These are phyloP conservation scores for Sergeia podlipaevii DNA, from an alignment of 208 protist species.

Conservation along the genomic window DNA sequence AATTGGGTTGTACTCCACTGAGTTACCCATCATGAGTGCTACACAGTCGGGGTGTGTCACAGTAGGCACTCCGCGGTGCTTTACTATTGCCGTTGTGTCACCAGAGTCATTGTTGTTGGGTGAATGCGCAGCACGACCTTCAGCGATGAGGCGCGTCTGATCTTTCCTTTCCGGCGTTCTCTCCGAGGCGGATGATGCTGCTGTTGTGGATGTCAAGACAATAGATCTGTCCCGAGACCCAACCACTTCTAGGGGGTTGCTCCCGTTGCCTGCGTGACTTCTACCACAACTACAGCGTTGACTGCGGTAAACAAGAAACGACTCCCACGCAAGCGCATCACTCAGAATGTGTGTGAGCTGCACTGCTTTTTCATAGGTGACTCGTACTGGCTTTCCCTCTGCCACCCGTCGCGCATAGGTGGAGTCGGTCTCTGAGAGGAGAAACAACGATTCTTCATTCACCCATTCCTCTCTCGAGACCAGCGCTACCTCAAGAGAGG, in stretches of 20 bases:
- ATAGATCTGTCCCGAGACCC: no score
- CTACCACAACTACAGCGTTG: no score
- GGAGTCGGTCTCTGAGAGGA: slow-evolving; percentile 18
- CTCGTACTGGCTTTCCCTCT: slow-evolving; percentile 10
- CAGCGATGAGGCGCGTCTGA: background rate
- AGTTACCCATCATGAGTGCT: slow-evolving; percentile 55
- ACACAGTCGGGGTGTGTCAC: slow-evolving; percentile 25
- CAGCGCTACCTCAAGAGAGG: background rate
- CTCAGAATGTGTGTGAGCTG: slow-evolving; percentile 29
- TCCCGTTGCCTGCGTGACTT: no score
- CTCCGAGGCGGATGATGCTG: no score
- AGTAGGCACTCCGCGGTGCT: background rate
- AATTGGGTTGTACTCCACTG: slow-evolving; percentile 50
- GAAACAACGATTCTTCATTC: slow-evolving; percentile 17
- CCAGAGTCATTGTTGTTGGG: no score
- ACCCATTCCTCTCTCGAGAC: slow-evolving; percentile 1
- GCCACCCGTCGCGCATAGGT: slow-evolving; percentile 7
- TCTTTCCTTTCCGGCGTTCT: no score
- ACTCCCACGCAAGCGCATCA: slow-evolving; percentile 46
- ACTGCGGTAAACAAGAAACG: slow-evolving; percentile 30
- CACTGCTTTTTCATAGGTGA: slow-evolving; percentile 45
- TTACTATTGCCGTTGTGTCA: background rate
- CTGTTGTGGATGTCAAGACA: background rate
- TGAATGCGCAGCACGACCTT: background rate
- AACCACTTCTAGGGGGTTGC: no score